Base-by-base conservation (phyloP, 75 land plant genomes). In the Adiantum capillusveneris region DNA sequence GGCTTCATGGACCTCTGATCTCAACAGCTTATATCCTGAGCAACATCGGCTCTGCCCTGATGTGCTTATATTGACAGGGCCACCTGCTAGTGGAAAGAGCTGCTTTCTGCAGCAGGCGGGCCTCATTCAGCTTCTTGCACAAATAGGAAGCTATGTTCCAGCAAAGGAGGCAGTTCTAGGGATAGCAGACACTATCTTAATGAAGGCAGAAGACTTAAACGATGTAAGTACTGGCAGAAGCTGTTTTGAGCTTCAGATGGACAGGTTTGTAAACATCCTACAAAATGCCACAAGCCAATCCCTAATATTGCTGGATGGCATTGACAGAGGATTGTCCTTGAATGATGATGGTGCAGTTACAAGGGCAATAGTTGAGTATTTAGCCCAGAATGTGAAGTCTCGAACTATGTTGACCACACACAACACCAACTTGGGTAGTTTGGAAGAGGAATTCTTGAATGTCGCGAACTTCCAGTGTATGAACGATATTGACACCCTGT, bases 51-150 rank as follows among this genome's bases (percentile, higher is more conserved):
- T 62, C 2, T 55, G 49, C 0, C 49, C 68, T 24, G 72, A 69
- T 39, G 31, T 69, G 19, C 31, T 69, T 19, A 25, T 69, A 22
- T 52, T 69, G 24, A 62, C 66, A 18, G 72, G 72, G 2, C 72
- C 66, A 25, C 53, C 52, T 37, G 67, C 61, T 18, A 69, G 72
- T 54, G 72, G 72, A 20, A 69, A 69, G 58, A 69, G 65, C 34
- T 62, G 44, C 28, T 69, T 62, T 25, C 53, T 69, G 42, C 30
- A 52, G 28, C 72, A 69, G 53, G 49, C 63, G 53, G 72, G 67
- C 30, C 57, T 69, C 14, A 69, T 69, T 25, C 72, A 69, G 21
- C 20, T 69, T 1, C 68, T 69, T 0, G 65, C 66, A 24, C 72
- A 69, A 29, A 26, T 41, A 24, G 72, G 72, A 2, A 62, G 72